Evolutionary conservation across 1,139 yeast species (phyloP).

Genomic region (Yamadazyma dushanensis): DNA sequence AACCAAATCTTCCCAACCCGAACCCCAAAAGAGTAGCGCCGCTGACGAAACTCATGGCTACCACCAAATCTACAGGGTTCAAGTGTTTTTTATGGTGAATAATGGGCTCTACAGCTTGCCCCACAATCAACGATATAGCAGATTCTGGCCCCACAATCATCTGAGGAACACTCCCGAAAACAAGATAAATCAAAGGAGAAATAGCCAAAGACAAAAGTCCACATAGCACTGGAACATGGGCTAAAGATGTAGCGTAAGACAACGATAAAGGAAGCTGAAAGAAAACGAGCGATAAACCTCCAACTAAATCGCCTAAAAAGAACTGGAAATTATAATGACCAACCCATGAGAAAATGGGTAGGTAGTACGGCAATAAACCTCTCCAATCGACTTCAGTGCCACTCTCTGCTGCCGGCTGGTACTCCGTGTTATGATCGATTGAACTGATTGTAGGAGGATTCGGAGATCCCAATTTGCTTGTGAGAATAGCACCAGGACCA

Average conservation of each 20-base stretch:
- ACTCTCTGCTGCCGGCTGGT: conserved; percentile 24
- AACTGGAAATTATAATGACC: conserved; percentile 53
- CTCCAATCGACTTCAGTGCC: conserved; percentile 27
- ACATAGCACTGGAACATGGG: conserved; percentile 85
- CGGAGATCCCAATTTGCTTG: background rate
- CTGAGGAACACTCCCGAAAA: conserved; percentile 91
- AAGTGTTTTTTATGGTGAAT: conserved; percentile 50
- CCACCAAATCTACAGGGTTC: conserved; percentile 66
- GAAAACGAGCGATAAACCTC: conserved; percentile 86
- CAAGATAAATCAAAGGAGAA: conserved; percentile 77
- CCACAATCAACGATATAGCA: conserved; percentile 86
- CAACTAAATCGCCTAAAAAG: conserved; percentile 73
- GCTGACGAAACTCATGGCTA: conserved; percentile 71
- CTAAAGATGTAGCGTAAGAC: conserved; percentile 87
- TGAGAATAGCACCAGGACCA: background rate
- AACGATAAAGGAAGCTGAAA: conserved; percentile 89
- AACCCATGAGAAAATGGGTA: conserved; percentile 83
- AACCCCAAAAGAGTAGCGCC: conserved; percentile 75
- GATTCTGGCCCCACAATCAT: conserved; percentile 98
- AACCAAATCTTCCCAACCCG: conserved; percentile 85
- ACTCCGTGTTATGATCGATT: conserved; percentile 14
- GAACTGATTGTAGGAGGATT: background rate
- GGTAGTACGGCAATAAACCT: conserved; percentile 58
- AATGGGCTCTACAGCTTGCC: conserved; percentile 81
- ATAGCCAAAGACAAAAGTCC: conserved; percentile 82